A percentile compares a stretch with the other conserved stretches of the same genome.
These are phyloP conservation scores for Cicer cuneatum DNA, from an alignment of 306 rosid genomes.

Conservation along the genomic window DNA sequence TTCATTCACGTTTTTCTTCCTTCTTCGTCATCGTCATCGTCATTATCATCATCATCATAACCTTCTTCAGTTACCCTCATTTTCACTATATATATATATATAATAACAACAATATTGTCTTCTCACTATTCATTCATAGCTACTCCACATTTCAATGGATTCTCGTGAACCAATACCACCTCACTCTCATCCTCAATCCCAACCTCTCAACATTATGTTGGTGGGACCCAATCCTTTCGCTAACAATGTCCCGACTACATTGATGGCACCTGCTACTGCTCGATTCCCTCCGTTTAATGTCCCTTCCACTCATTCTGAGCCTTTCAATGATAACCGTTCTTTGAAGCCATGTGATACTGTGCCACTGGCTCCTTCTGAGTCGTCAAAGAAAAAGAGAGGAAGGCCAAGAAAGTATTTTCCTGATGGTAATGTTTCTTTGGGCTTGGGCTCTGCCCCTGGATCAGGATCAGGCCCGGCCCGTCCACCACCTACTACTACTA, in stretches of 20 bases:
- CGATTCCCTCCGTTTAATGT: not conserved
- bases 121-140: not conserved
- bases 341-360: not conserved
- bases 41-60: no score
- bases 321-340: not conserved
- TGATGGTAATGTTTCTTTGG: not conserved
- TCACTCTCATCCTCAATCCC: not conserved
- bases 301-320: not conserved
- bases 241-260: not conserved
- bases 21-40: no score
- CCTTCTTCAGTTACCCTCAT: not conserved
- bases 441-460: not conserved
- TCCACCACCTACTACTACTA: not conserved
- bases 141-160: not conserved
- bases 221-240: not conserved
- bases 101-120: not conserved
- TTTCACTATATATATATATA: not conserved
- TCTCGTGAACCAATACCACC: constrained; percentile 2
- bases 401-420: not conserved
- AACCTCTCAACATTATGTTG: not conserved
- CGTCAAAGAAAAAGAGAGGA: not conserved
- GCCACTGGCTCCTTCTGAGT: no score
- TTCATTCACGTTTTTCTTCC: no score
- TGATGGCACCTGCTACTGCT: not conserved
- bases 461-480: not conserved